A percentile compares a stretch with the other conserved stretches of the same genome.
Evolutionary conservation across 352 stramenopile species (phyloP).

Genomic region (Globisporangium alternatum): DNA sequence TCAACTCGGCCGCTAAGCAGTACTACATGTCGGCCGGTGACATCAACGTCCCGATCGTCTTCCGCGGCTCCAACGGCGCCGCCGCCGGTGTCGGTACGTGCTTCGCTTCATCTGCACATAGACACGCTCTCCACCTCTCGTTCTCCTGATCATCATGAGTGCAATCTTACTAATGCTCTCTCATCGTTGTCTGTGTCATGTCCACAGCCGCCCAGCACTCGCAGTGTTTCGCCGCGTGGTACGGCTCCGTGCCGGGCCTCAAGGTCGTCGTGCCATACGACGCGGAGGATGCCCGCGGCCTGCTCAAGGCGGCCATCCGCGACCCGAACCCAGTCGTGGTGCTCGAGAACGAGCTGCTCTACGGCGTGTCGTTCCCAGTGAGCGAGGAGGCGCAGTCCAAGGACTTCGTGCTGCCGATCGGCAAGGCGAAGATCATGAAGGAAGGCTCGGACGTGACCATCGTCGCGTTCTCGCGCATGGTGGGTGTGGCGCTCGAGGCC

Average conservation of each 20-base stretch:
- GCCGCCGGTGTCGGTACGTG: conserved; percentile 92
- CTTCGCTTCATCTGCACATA: background rate
- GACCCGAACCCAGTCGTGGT: conserved; percentile 99
- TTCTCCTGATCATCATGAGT: background rate
- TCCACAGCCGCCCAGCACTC: conserved; percentile 95
- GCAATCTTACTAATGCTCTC: background rate
- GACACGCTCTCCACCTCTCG: background rate
- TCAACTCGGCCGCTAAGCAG: conserved; percentile 99
- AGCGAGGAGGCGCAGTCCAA: conserved; percentile 95
- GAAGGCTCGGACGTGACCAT: conserved; percentile 97
- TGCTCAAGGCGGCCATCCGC: conserved; percentile 99
- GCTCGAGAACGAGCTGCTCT: conserved; percentile 99
- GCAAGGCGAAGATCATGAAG: conserved; percentile 99
- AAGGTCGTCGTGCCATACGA: conserved; percentile 98
- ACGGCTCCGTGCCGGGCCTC: conserved; percentile 95
- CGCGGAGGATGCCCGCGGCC: conserved; percentile 96
- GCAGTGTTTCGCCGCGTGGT: conserved; percentile 99
- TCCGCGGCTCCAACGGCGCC: conserved; percentile 98
- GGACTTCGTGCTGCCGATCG: conserved; percentile 98
- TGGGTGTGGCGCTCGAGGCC: conserved; percentile 95
- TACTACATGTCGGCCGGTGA: conserved; percentile 99
- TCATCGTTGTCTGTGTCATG: conserved; percentile 3
- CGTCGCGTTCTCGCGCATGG: conserved; percentile 96
- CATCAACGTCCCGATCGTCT: conserved; percentile 98
- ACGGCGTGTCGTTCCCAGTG: conserved; percentile 97